Evolutionary conservation across 106 monocot species (phyloP).

Genomic region (Dioscorea dumetorum): DNA sequence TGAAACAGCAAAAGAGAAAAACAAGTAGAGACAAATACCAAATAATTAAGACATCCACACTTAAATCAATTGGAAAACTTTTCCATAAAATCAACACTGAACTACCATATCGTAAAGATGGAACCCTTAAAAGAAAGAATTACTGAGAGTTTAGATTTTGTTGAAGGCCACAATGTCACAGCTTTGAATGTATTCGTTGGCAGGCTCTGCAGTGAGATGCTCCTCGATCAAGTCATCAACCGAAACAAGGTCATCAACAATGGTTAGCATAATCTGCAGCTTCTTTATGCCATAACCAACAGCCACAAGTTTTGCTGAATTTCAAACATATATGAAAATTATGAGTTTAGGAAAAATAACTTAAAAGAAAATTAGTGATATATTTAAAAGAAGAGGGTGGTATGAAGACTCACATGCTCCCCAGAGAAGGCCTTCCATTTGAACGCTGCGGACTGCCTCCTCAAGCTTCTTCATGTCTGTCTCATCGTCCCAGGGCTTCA

Average conservation of each 20-base stretch:
- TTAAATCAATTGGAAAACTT: too few species aligned
- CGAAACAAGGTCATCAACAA: conserved; percentile 41
- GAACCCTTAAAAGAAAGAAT: neutral
- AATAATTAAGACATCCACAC: neutral
- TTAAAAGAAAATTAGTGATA: too few species aligned
- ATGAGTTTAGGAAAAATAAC: neutral
- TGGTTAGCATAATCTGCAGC: conserved; percentile 43
- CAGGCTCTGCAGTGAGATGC: conserved; percentile 26
- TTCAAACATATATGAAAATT: neutral
- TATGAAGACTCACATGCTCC: conserved; percentile 43
- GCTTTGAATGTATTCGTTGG: conserved; percentile 37
- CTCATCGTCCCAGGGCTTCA: conserved; percentile 98
- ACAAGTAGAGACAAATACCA: too few species aligned
- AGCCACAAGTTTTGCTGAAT: conserved; percentile 37
- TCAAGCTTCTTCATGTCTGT: conserved; percentile 94
- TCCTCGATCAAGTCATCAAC: conserved; percentile 36
- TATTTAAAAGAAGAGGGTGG: neutral
- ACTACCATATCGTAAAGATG: too few species aligned
- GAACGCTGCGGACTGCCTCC: conserved; percentile 45
- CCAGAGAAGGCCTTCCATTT: conserved; percentile 62
- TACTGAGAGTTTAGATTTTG: conserved; percentile 13
- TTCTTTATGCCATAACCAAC: conserved; percentile 49
- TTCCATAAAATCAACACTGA: too few species aligned
- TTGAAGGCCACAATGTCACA: conserved; percentile 47
- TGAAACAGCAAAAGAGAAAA: neutral